phyloP scores from a whole-genome alignment of 768 basidiomycete species.

The Mycena sanguinolenta region DNA sequence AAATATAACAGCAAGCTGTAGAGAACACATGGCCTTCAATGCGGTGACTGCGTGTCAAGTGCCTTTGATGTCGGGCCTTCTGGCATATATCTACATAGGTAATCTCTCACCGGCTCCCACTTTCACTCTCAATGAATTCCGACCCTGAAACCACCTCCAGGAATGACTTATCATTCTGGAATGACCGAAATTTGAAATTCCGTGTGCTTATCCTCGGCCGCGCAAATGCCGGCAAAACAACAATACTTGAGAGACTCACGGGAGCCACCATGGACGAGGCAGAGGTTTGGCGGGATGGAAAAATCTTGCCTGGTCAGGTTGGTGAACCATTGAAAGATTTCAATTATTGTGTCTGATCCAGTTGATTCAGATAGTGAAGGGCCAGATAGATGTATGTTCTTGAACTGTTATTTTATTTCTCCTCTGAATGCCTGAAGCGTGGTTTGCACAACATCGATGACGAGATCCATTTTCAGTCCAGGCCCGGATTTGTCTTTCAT shows the following conservation, averaged over 20 bases:
- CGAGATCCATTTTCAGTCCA: slow-evolving; percentile 13
- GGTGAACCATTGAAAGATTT: background rate
- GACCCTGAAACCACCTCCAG: background rate
- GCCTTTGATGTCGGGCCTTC: too few species aligned
- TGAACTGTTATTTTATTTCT: background rate
- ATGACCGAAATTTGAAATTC: background rate
- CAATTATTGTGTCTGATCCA: background rate
- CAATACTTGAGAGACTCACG: too few species aligned
- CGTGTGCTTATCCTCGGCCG: too few species aligned
- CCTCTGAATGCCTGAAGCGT: background rate
- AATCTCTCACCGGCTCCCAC: too few species aligned
- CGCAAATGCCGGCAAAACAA: too few species aligned
- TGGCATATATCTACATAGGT: too few species aligned
- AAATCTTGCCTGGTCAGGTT: background rate
- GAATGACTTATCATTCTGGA: slow-evolving; percentile 9
- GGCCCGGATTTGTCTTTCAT: slow-evolving; percentile 13
- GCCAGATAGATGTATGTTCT: slow-evolving; percentile 5
- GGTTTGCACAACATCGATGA: slow-evolving; percentile 3
- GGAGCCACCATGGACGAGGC: too few species aligned
- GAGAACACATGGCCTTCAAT: too few species aligned
- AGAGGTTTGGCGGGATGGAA: slow-evolving; percentile 1
- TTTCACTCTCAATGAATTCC: background rate
- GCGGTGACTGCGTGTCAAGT: too few species aligned
- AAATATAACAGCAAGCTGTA: too few species aligned
- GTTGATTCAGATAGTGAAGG: background rate